phyloP scores from a whole-genome alignment of 495 filamentous ascomycete species.

The Xylaria grammica region DNA sequence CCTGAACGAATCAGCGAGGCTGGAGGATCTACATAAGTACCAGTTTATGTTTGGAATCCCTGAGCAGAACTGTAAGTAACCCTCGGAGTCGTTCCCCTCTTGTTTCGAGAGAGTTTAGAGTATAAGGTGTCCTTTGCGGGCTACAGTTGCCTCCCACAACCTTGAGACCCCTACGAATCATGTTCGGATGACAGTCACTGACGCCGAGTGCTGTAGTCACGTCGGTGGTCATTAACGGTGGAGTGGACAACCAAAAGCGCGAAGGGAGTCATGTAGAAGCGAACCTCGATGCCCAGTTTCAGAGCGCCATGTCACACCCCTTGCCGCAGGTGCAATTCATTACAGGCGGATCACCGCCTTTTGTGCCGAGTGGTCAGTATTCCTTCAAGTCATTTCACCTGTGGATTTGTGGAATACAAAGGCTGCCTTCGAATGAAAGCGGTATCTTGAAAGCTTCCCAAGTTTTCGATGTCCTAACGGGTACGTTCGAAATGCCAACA shows the following conservation, averaged over 20 bases:
- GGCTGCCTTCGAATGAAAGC: too few species aligned
- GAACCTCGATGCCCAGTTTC: constrained; percentile 73
- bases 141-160: too few species aligned
- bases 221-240: constrained; percentile 57
- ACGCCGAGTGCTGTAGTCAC: too few species aligned
- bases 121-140: too few species aligned
- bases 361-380: constrained; percentile 65
- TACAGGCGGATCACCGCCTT: constrained; percentile 63
- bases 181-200: too few species aligned
- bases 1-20: constrained; percentile 51
- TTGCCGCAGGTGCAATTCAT: constrained; percentile 65
- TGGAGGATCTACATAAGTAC: constrained; percentile 29
- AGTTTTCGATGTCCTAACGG: too few species aligned
- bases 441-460: constrained; percentile 73
- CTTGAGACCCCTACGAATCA: too few species aligned
- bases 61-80: constrained; percentile 56
- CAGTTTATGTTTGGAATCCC: constrained; percentile 39
- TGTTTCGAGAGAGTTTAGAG: too few species aligned
- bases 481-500: too few species aligned
- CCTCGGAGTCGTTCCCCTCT: too few species aligned
- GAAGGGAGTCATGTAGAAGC: constrained; percentile 57
- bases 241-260: constrained; percentile 54
- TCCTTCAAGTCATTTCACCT: too few species aligned
- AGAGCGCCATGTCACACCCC: constrained; percentile 60
- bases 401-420: too few species aligned